These are phyloP conservation scores for Oryza brachyantha DNA, from an alignment of 176 grass and related monocot genomes.

Conservation along the genomic window DNA sequence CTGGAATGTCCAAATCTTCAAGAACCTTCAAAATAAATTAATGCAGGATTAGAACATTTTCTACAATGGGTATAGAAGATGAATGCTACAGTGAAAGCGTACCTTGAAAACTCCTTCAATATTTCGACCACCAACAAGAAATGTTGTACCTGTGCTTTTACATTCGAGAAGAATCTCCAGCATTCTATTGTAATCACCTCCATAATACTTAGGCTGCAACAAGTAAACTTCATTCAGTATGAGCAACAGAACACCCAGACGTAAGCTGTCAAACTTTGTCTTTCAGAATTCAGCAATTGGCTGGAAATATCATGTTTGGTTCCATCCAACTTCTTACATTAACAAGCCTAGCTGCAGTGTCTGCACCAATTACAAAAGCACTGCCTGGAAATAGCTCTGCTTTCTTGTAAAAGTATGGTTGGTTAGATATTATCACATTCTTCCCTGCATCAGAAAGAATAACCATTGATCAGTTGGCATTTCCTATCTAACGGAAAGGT, in stretches of 20 bases:
- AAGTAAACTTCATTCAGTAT: conserved; percentile 34
- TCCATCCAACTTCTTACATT: conserved; percentile 60
- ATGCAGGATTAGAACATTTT: not conserved
- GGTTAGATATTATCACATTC: conserved; percentile 89
- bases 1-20: conserved; percentile 77
- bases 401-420: conserved; percentile 98
- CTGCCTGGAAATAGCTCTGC: conserved; percentile 84
- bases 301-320: not conserved
- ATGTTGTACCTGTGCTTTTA: conserved; percentile 76
- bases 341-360: conserved; percentile 88
- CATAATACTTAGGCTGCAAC: conserved; percentile 89
- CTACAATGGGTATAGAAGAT: conserved; percentile 15
- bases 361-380: conserved; percentile 87
- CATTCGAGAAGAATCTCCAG: conserved; percentile 80
- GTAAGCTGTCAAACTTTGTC: conserved; percentile 4
- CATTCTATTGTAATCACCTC: conserved; percentile 75
- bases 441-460: conserved; percentile 64
- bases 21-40: conserved; percentile 52
- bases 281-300: not conserved
- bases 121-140: conserved; percentile 82
- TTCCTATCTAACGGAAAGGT: not conserved
- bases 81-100: conserved; percentile 2
- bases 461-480: conserved; percentile 20
- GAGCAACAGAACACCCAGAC: conserved; percentile 22
- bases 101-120: conserved; percentile 98